Evolutionary conservation across 768 basidiomycete species (phyloP).

Genomic region (Tricholoma flavovirens): DNA sequence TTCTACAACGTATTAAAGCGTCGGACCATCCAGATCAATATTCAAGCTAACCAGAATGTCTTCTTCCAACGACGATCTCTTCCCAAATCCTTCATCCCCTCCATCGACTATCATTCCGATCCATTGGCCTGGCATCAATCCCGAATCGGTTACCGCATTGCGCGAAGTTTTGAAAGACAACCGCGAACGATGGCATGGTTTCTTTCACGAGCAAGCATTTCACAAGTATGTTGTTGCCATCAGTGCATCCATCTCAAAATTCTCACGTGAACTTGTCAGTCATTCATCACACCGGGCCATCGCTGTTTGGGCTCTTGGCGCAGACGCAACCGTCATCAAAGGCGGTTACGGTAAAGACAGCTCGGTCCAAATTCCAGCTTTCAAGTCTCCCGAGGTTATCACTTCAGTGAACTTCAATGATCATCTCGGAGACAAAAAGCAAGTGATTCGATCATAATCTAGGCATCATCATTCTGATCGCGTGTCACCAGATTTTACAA

Average conservation of each 20-base stretch:
- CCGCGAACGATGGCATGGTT: slow-evolving; percentile 42
- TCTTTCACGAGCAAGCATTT: slow-evolving; percentile 42
- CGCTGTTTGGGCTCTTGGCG: slow-evolving; percentile 25
- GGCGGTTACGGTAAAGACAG: slow-evolving; percentile 31
- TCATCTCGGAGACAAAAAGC: slow-evolving; percentile 54
- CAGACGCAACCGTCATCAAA: slow-evolving; percentile 26
- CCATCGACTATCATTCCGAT: slow-evolving; percentile 24
- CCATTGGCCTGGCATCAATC: slow-evolving; percentile 29
- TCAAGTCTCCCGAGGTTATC: slow-evolving; percentile 40
- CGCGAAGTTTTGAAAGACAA: slow-evolving; percentile 41
- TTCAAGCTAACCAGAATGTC: slow-evolving; percentile 6
- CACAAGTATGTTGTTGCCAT: slow-evolving; percentile 41
- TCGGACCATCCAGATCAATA: no score
- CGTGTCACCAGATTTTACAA: slow-evolving; percentile 40
- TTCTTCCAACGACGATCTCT: slow-evolving; percentile 16
- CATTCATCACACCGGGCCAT: slow-evolving; percentile 26
- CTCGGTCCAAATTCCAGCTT: slow-evolving; percentile 31
- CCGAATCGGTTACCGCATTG: slow-evolving; percentile 28
- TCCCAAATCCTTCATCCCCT: slow-evolving; percentile 27
- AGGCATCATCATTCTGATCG: not conserved
- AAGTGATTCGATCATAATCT: slow-evolving; percentile 11
- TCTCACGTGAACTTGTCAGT: not conserved
- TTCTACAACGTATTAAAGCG: no score
- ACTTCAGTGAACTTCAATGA: slow-evolving; percentile 42
- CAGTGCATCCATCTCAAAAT: not conserved